These are phyloP conservation scores for Melastoma candidum DNA, from an alignment of 441 rosid species.

Conservation along the genomic window DNA sequence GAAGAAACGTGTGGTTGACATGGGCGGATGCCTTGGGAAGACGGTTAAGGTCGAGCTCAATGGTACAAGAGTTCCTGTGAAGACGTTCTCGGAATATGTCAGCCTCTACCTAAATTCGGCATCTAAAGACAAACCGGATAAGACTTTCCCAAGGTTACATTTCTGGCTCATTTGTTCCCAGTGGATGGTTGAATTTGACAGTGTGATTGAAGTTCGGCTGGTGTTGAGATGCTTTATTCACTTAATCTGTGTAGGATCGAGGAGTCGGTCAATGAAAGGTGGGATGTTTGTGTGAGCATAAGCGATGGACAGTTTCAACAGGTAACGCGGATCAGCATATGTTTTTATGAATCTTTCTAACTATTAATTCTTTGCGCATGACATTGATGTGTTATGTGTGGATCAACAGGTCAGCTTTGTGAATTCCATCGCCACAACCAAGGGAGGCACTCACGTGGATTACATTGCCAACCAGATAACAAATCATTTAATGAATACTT, in stretches of 20 bases:
- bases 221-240: slow-evolving; percentile 7
- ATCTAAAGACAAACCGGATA: slow-evolving; percentile 26
- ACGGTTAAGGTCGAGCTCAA: slow-evolving; percentile 85
- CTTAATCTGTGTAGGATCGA: slow-evolving; percentile 34
- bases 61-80: slow-evolving; percentile 61
- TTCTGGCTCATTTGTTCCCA: not conserved
- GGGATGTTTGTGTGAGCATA: slow-evolving; percentile 78
- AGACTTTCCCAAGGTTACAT: slow-evolving; percentile 44
- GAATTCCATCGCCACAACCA: slow-evolving; percentile 76
- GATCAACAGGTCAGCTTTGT: slow-evolving; percentile 83
- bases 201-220: slow-evolving; percentile 1
- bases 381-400: not conserved
- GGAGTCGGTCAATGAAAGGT: slow-evolving; percentile 67
- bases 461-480: slow-evolving; percentile 78
- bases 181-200: not conserved
- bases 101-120: slow-evolving; percentile 54
- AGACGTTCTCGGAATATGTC: slow-evolving; percentile 70
- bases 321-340: slow-evolving; percentile 26
- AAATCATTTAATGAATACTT: slow-evolving; percentile 54
- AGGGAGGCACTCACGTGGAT: slow-evolving; percentile 99
- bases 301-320: slow-evolving; percentile 97
- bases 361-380: too few relatives aligned
- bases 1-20: slow-evolving; percentile 79
- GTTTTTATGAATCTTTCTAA: not conserved
- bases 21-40: slow-evolving; percentile 96